Evolutionary conservation across 192 early-diverging fungal species (phyloP).

Genomic region (Coemansia javaensis): DNA sequence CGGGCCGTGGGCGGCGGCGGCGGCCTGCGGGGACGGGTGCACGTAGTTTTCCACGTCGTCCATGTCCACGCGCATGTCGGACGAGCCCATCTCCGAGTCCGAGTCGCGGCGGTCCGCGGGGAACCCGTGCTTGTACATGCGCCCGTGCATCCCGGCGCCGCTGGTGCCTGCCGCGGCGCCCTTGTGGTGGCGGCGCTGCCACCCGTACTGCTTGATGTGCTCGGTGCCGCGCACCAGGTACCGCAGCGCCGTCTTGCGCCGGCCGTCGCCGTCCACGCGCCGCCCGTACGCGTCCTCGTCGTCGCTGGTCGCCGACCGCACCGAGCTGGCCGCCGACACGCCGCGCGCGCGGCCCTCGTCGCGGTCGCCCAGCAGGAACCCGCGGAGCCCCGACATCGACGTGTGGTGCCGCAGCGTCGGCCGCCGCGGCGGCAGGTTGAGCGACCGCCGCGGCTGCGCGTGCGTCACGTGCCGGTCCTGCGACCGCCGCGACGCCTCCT

Average conservation of each 20-base stretch:
- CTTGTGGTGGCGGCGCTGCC: constrained; percentile 13
- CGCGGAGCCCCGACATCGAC: constrained; percentile 34
- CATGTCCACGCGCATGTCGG: constrained; percentile 36
- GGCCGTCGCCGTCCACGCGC: constrained; percentile 23
- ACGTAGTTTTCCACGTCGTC: constrained; percentile 48
- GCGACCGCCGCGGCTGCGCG: constrained; percentile 15
- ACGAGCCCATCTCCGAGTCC: constrained; percentile 32
- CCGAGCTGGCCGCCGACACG: constrained; percentile 8
- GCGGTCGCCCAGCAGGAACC: constrained; percentile 12
- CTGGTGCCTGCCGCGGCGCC: background rate
- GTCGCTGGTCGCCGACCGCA: constrained; percentile 17
- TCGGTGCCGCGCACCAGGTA: constrained; percentile 50
- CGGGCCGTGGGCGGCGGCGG: background rate
- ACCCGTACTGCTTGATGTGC: constrained; percentile 40
- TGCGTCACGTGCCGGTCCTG: background rate
- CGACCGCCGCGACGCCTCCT: constrained; percentile 10
- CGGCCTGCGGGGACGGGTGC: too few relatives aligned
- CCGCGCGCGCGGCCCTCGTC: background rate
- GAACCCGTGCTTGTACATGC: constrained; percentile 19
- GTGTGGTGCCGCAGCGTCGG: constrained; percentile 11
- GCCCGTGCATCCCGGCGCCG: constrained; percentile 15
- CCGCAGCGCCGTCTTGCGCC: constrained; percentile 29
- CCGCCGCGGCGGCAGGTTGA: constrained; percentile 18
- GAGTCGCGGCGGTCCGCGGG: constrained; percentile 30
- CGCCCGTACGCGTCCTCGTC: constrained; percentile 8